Evolutionary conservation across 2,329 filamentous ascomycete genomes (phyloP).

Genomic region (Colletotrichum australisinense): DNA sequence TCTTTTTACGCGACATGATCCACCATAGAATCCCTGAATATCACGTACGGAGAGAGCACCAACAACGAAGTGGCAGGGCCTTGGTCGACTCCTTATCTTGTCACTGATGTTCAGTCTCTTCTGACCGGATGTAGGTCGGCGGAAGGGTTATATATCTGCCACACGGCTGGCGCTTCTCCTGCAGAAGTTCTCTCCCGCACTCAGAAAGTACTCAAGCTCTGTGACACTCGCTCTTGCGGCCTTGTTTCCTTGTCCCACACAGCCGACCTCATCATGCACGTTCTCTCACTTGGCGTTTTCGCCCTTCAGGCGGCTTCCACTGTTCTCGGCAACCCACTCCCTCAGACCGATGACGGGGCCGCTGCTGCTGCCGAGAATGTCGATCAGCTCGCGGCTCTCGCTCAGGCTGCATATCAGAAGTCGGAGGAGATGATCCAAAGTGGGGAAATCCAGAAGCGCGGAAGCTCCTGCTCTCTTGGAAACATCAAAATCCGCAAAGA

Average conservation of each 20-base stretch:
- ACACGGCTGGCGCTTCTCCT: not conserved
- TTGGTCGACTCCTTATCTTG: not conserved
- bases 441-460: conserved; percentile 36
- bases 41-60: not conserved
- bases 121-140: not conserved
- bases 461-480: conserved; percentile 38
- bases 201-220: conserved; percentile 42
- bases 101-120: not conserved
- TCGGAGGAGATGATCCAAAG: conserved; percentile 38
- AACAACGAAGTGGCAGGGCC: not conserved
- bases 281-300: conserved; percentile 34
- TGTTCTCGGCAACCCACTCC: conserved; percentile 14
- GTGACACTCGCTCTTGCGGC: conserved; percentile 47
- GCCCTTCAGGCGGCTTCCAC: conserved; percentile 27
- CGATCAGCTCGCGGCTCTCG: conserved; percentile 29
- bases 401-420: conserved; percentile 38
- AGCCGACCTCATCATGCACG: not conserved
- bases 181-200: not conserved
- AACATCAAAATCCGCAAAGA: conserved; percentile 46
- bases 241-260: not conserved
- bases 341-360: not conserved
- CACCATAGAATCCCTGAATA: not conserved
- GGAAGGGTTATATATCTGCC: conserved; percentile 15
- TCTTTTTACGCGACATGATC: conserved; percentile 8
- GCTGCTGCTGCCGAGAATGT: conserved; percentile 4